Percentiles rank a stretch among this genome's conserved stretches.
phyloP scores from a whole-genome alignment of 768 basidiomycete genomes.

The Tulasnella sp. region DNA sequence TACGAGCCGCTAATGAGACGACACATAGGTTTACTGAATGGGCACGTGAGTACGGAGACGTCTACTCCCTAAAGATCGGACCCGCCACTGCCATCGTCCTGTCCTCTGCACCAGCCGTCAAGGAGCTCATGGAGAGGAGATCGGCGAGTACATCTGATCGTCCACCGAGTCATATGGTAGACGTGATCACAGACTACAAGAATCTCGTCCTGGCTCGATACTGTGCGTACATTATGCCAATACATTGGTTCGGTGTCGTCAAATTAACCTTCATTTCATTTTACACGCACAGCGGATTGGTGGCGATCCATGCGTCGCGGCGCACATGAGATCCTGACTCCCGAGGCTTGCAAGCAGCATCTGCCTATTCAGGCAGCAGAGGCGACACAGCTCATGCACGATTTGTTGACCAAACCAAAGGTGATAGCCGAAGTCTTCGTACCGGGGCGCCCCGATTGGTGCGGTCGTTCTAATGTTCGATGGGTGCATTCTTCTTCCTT shows the following conservation, averaged over 20 bases:
- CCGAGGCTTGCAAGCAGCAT: constrained; percentile 18
- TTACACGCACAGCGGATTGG: constrained; percentile 4
- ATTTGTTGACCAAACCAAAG: constrained; percentile 25
- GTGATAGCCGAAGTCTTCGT: too few species aligned
- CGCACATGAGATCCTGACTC: constrained; percentile 19
- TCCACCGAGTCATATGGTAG: constrained; percentile 21
- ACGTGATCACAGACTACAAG: constrained; percentile 18
- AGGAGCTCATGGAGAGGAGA: constrained; percentile 26
- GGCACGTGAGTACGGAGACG: constrained; percentile 24
- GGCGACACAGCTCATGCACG: constrained; percentile 18
- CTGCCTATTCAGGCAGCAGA: constrained; percentile 16
- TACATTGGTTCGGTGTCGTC: neutral
- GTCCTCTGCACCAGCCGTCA: constrained; percentile 20
- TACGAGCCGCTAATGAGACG: constrained; percentile 20
- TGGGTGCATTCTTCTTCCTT: neutral
- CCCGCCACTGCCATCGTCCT: constrained; percentile 23
- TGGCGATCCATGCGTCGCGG: constrained; percentile 19
- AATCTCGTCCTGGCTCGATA: constrained; percentile 18
- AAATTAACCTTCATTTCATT: neutral
- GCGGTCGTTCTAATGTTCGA: too few species aligned
- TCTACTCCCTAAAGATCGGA: constrained; percentile 24
- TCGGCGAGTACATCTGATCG: constrained; percentile 23
- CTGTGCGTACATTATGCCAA: neutral
- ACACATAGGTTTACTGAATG: constrained; percentile 25
- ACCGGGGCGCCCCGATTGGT: too few species aligned